Evolutionary conservation across 192 early-diverging fungal genomes (phyloP).

Genomic region (Phlyctochytrium bullatum): DNA sequence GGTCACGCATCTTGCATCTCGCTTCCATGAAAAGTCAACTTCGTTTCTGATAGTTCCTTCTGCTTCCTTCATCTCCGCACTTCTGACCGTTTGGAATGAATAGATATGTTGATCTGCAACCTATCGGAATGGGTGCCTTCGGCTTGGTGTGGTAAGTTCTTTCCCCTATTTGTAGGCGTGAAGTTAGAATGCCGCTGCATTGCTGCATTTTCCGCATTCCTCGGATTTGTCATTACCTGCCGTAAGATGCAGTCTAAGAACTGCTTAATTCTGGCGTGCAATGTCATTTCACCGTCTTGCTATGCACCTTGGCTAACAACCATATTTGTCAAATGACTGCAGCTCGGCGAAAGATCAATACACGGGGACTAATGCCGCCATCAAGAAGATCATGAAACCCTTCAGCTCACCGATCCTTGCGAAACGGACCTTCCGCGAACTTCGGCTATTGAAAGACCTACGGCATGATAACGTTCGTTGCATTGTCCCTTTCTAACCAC

Average conservation of each 20-base stretch:
- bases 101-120: slow-evolving; percentile 88
- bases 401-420: slow-evolving; percentile 89
- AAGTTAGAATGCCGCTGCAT: no score
- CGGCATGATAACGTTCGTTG: slow-evolving; percentile 83
- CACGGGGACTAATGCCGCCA: slow-evolving; percentile 79
- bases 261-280: neutral
- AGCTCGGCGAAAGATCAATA: slow-evolving; percentile 89
- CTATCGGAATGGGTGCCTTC: slow-evolving; percentile 97
- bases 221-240: neutral
- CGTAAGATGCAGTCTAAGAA: neutral
- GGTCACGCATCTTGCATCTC: no score
- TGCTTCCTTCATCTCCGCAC: neutral
- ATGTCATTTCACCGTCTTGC: no score
- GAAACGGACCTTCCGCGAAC: slow-evolving; percentile 93
- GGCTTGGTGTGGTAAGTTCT: slow-evolving; percentile 87
- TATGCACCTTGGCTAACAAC: no score
- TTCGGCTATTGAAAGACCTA: slow-evolving; percentile 89
- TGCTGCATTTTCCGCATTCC: neutral
- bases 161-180: neutral
- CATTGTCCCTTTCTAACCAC: slow-evolving; percentile 5
- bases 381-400: slow-evolving; percentile 97
- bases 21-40: no score
- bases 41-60: neutral
- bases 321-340: neutral
- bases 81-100: no score